Percentiles rank a stretch among this genome's conserved stretches.
phyloP scores from a whole-genome alignment of 805 yeast genomes.

The Ogataea saltuana region DNA sequence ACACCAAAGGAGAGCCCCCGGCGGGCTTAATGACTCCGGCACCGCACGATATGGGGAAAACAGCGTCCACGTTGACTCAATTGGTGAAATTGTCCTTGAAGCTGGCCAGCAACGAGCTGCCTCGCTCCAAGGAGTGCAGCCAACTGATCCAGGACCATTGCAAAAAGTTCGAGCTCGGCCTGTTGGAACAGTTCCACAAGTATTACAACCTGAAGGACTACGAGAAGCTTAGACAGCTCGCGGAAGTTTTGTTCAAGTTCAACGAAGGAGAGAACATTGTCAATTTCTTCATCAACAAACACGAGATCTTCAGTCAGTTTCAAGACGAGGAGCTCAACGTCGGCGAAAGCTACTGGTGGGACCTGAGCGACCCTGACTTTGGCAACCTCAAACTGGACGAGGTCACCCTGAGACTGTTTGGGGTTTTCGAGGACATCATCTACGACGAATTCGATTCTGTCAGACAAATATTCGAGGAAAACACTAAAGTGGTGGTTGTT shows the following conservation, averaged over 20 bases:
- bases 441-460: slow-evolving; percentile 74
- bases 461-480: slow-evolving; percentile 59
- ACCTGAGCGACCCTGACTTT: slow-evolving; percentile 58
- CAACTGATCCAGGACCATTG: slow-evolving; percentile 66
- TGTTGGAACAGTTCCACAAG: slow-evolving; percentile 67
- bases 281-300: slow-evolving; percentile 77
- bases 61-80: slow-evolving; percentile 71
- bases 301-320: slow-evolving; percentile 61
- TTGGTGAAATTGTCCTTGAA: slow-evolving; percentile 65
- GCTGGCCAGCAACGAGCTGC: slow-evolving; percentile 54
- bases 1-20: slow-evolving; percentile 51
- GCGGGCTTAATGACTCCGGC: slow-evolving; percentile 53
- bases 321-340: slow-evolving; percentile 32
- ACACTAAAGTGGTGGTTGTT: slow-evolving; percentile 63
- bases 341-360: slow-evolving; percentile 51
- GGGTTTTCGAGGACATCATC: slow-evolving; percentile 58
- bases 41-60: slow-evolving; percentile 37
- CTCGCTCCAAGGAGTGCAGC: slow-evolving; percentile 39
- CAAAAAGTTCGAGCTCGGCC: slow-evolving; percentile 69
- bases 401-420: slow-evolving; percentile 52
- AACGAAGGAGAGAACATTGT: slow-evolving; percentile 85
- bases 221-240: slow-evolving; percentile 71
- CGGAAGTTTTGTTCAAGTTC: slow-evolving; percentile 72
- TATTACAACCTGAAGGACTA: slow-evolving; percentile 73
- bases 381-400: slow-evolving; percentile 51